Percentiles rank a stretch among this genome's conserved stretches.
These are phyloP conservation scores for Acaromyces ingoldii DNA, from an alignment of 1,284 basidiomycete species.

Conservation along the genomic window DNA sequence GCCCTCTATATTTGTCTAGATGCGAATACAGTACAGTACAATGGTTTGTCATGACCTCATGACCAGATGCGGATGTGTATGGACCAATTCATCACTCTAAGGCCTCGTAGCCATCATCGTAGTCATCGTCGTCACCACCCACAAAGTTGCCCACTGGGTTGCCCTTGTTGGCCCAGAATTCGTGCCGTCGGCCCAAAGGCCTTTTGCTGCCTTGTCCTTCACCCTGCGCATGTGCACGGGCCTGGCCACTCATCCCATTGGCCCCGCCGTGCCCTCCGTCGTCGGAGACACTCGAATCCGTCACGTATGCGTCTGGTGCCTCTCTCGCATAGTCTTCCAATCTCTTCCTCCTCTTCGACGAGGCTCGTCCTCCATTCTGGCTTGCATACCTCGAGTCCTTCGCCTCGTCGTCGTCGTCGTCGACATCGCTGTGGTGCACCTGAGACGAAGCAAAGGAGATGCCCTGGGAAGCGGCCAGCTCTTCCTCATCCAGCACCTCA, in stretches of 20 bases:
- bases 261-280: neutral
- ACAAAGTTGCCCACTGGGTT: neutral
- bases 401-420: conserved; percentile 5
- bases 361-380: neutral
- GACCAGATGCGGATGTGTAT: no score
- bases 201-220: neutral
- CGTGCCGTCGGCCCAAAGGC: neutral
- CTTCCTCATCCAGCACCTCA: no score
- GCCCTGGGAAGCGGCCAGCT: neutral
- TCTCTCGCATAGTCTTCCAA: conserved; percentile 2
- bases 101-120: no score
- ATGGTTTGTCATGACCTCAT: no score
- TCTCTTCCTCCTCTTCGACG: neutral
- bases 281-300: neutral
- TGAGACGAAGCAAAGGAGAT: no score
- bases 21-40: no score
- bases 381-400: conserved; percentile 7
- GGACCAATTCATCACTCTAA: no score
- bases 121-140: no score
- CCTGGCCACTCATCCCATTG: no score
- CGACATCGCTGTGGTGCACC: neutral
- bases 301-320: neutral
- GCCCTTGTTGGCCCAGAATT: conserved; percentile 3
- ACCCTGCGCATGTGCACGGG: no score
- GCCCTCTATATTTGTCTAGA: no score